A percentile compares a stretch with the other conserved stretches of the same genome.
Evolutionary conservation across 345 rosid genomes (phyloP).

Genomic region (Salix exigua): DNA sequence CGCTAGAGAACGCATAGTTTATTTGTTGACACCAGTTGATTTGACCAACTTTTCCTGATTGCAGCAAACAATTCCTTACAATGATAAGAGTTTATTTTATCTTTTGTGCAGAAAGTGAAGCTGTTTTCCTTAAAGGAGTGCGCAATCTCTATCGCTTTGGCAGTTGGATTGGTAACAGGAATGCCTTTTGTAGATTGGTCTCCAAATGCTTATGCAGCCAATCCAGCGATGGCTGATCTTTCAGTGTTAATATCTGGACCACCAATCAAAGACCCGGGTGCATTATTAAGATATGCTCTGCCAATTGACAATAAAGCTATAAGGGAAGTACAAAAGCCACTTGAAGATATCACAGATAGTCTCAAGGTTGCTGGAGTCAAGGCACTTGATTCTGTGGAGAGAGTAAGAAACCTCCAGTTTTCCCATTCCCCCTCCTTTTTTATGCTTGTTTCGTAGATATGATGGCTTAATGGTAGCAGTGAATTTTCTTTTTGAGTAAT

Average conservation of each 20-base stretch:
- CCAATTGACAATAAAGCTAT: constrained; percentile 87
- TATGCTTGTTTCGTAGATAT: background rate
- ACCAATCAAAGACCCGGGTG: constrained; percentile 88
- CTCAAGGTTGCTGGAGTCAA: constrained; percentile 82
- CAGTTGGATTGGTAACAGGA: constrained; percentile 58
- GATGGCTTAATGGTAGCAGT: background rate
- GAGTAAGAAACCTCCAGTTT: constrained; percentile 42
- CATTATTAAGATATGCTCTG: constrained; percentile 77
- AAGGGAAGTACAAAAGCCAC: constrained; percentile 93
- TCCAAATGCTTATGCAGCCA: constrained; percentile 44
- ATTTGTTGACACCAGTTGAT: too few relatives aligned
- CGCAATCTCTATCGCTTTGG: constrained; percentile 69
- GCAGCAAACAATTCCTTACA: too few relatives aligned
- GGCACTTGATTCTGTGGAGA: constrained; percentile 89
- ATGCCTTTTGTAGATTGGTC: constrained; percentile 46
- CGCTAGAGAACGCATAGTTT: too few relatives aligned
- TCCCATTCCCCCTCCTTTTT: background rate
- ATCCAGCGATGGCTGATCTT: constrained; percentile 61
- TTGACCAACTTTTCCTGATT: too few relatives aligned
- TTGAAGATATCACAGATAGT: constrained; percentile 88
- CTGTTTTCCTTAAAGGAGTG: constrained; percentile 65
- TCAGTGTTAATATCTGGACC: constrained; percentile 94
- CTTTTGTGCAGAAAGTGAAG: constrained; percentile 46
- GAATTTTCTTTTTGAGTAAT: constrained; percentile 11
- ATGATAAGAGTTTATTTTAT: too few relatives aligned